Evolutionary conservation across 1,284 basidiomycete species (phyloP), one percentile per base, ranked within the genome.

Genomic region (Trametes polyzona): DNA sequence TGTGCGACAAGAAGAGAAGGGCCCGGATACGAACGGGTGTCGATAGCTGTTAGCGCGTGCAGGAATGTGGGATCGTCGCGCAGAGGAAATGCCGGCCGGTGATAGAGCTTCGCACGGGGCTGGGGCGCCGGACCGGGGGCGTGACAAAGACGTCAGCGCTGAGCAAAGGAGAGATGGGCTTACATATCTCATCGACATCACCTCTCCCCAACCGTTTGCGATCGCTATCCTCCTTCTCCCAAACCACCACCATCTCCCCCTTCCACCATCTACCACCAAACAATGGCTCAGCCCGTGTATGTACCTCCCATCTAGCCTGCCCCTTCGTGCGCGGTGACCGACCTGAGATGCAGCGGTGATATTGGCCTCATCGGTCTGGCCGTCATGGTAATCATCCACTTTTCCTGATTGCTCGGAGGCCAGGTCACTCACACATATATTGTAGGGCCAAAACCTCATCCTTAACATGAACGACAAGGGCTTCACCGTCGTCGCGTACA

Each of bases 381-480:
- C 82, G 95, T 97, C 81, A 97, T 97, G 95, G 94, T 92, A 74
- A 60, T 80, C 69, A 47, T 47, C 57, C 41, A 42, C 50, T 37
- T 44, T 33, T 55, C 58, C 66, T 59, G 52, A 61, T 57, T 41
- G 44, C 32, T 44, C 58, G 7, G 30, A 12, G 46, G 30, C 37
- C 32, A 49, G 56, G 44, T 59, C 49, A 54, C 43, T 60, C 55
- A 4, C 48, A 30, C 61, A 47, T 55, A 46, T 39, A 16, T 36
- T 36, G 26, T 67, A 95, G 93, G 93, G 94, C 71, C 94, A 96
- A 87, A 97, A 97, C 78, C 76, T 96, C 70, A 96, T 97, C 74
- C 82, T 97, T 67, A 97, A 97, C 83, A 97, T 97, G 92, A 96
- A 96, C 75, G 96, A 98, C 84, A 98, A 99, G 81, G 97, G 97